Evolutionary conservation across 169 alveolate species (phyloP).

Genomic region (Cryptosporidium viatorum): DNA sequence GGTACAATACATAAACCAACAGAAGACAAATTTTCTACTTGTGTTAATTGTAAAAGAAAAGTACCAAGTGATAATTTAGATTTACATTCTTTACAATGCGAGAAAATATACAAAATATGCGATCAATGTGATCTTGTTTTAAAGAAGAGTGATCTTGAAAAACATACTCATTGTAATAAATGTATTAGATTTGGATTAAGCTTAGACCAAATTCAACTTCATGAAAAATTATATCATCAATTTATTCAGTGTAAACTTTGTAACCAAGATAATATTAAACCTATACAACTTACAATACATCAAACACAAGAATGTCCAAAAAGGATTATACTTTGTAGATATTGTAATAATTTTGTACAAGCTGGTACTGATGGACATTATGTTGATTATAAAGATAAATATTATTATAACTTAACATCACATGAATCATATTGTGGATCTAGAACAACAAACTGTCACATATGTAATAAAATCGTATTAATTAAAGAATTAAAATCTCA

Average conservation of each 20-base stretch:
- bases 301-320: constrained; percentile 72
- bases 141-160: constrained; percentile 23
- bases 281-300: constrained; percentile 45
- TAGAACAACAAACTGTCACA: constrained; percentile 73
- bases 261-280: constrained; percentile 2
- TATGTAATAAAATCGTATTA: constrained; percentile 45
- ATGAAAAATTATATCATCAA: constrained; percentile 41
- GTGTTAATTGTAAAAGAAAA: constrained; percentile 39
- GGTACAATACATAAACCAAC: not conserved
- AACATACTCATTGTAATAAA: constrained; percentile 47
- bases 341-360: constrained; percentile 73
- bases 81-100: constrained; percentile 37
- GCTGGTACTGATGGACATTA: constrained; percentile 73
- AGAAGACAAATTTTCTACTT: not conserved
- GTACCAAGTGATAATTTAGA: constrained; percentile 4
- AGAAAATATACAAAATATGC: constrained; percentile 17
- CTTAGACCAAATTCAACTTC: not conserved
- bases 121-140: constrained; percentile 29
- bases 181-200: constrained; percentile 32
- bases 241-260: constrained; percentile 39
- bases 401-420: constrained; percentile 73
- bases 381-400: constrained; percentile 64
- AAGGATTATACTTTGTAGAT: constrained; percentile 76
- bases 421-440: constrained; percentile 80
- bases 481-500: constrained; percentile 68